Evolutionary conservation across 2,329 filamentous ascomycete species (phyloP).

Genomic region (Claviceps pusilla): DNA sequence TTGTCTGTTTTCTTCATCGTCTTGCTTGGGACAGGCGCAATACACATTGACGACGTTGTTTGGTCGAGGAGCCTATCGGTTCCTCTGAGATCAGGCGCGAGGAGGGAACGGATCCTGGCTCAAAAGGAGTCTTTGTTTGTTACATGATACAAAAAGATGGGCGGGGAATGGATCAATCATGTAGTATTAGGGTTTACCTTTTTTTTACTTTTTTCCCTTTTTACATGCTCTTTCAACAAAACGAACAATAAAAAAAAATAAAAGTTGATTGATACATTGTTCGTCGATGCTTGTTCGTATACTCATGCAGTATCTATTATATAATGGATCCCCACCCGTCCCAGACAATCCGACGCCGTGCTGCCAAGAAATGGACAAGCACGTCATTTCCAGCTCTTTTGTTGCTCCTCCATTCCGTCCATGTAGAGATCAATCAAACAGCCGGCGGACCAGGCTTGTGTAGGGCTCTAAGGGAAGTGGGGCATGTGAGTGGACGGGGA

Average conservation of each 20-base stretch:
- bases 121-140: background rate
- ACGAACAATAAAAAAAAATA: no score
- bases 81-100: background rate
- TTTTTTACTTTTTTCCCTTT: background rate
- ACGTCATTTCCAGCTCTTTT: background rate
- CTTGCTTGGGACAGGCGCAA: background rate
- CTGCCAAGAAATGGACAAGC: background rate
- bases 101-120: background rate
- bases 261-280: no score
- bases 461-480: slow-evolving; percentile 51
- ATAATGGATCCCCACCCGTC: background rate
- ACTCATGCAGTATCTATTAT: background rate
- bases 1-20: background rate
- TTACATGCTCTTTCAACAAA: background rate
- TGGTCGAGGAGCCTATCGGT: no score
- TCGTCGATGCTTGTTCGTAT: background rate
- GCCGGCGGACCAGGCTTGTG: slow-evolving; percentile 89
- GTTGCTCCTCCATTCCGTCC: slow-evolving; percentile 53
- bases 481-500: background rate
- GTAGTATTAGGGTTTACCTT: background rate
- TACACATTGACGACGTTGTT: background rate
- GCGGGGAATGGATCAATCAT: background rate
- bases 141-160: background rate
- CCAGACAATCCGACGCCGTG: background rate
- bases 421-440: slow-evolving; percentile 94